Base-by-base conservation (phyloP, 257 asterid genomes). In the Jacaranda copaia region DNA sequence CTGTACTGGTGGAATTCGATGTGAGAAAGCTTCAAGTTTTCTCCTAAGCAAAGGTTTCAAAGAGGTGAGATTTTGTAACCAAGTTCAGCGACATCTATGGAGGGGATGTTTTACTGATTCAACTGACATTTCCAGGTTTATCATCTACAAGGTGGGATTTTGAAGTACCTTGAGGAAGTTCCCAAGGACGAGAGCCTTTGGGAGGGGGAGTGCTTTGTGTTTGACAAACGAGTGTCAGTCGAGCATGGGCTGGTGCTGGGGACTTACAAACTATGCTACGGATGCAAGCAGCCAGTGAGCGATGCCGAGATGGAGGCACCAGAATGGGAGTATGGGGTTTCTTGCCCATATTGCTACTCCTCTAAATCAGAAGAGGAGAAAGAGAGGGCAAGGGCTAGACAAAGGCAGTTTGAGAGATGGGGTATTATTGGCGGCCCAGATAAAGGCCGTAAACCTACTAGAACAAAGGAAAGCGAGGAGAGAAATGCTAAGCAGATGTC, bases 1-100 rank as follows among this genome's bases (percentile, higher is more conserved):
- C 89, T 96, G 99, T 72, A 96, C 99, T 8, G 98, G 99, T 80
- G 99, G 99, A 58, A 96, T 96, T 66, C 94, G 99, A 58, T 96
- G 98, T 60, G 99, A 96, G 87, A 96, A 96, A 88, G 98, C 99
- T 69, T 85, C 98, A 7, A 96, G 99, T 86, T 90, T 84, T 81
- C 99, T 93, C 88, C 87, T 96, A 8, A 78, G 90, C 81, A 88
- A 87, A 81, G 99, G 99, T 59, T 92, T 91, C 81, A 79, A 91
- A 78, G 97, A 96, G 98, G 99, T 96, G 65, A 87, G 78, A 4
- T 45, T 51, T 58, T 7, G 25, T 8, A 8, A 48, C 13, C 13
- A 9, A 48, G 1, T 42, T 5, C 8, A 42, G 46, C 8, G 8
- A 42, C 46, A 42, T 42, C 32, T 42, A 6, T 42, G 6, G 7